Conservation (phyloP, 331 rosid genomes). For the Ulmus americana region DNA sequence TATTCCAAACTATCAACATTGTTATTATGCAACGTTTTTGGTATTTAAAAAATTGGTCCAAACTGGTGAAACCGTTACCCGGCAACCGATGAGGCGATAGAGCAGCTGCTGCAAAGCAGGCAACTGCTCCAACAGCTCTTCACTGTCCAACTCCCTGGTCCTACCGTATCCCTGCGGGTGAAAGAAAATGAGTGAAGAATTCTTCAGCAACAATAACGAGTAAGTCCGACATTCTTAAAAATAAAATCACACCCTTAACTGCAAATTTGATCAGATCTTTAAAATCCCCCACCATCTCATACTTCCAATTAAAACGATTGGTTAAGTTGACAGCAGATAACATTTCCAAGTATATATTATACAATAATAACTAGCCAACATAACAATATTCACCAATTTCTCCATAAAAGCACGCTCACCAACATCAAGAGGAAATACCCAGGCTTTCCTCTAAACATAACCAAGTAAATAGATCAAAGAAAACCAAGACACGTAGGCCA, state of each 20-base stretch:
- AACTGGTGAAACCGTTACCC: constrained; percentile 40
- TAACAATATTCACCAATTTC: not conserved
- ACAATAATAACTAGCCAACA: not conserved
- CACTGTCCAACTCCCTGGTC: constrained; percentile 94
- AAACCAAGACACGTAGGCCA: no score
- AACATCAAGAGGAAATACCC: not conserved
- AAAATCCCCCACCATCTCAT: not conserved
- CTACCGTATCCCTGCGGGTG: constrained; percentile 74
- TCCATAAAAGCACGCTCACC: not conserved
- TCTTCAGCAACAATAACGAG: not conserved
- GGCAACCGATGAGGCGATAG: constrained; percentile 85
- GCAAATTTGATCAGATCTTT: not conserved
- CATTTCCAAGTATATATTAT: not conserved
- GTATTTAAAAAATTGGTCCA: constrained; percentile 5
- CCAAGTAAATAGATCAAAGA: no score
- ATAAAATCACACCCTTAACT: not conserved
- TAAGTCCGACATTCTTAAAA: not conserved
- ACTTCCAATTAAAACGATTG: not conserved
- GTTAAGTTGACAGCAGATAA: not conserved
- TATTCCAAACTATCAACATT: not conserved
- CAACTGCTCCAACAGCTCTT: constrained; percentile 85
- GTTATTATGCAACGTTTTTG: not conserved
- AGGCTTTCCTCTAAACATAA: no score
- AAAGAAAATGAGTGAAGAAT: constrained; percentile 6
- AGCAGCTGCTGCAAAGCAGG: constrained; percentile 93